Evolutionary conservation across 495 filamentous ascomycete genomes (phyloP).

Genomic region (Penicillium canescens): DNA sequence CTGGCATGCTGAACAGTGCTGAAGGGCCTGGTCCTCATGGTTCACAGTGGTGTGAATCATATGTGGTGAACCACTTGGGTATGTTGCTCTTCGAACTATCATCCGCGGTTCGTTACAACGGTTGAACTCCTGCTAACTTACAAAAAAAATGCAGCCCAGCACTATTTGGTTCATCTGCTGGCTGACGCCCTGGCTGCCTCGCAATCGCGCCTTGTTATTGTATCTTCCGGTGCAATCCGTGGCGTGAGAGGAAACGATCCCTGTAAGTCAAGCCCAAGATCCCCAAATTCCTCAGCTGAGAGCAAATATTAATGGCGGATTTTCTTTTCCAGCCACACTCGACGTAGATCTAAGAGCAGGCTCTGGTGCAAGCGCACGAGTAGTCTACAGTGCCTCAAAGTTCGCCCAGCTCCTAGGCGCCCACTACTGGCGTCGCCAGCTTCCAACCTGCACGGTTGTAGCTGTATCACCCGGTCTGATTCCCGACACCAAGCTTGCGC

Average conservation of each 20-base stretch:
- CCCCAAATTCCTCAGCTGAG: too few species aligned
- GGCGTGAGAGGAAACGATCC: slow-evolving; percentile 24
- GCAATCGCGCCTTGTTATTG: slow-evolving; percentile 26
- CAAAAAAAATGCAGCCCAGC: slow-evolving; percentile 19
- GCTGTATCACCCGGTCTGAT: slow-evolving; percentile 31
- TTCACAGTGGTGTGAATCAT: slow-evolving; percentile 27
- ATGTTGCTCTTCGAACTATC: not conserved
- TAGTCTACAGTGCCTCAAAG: slow-evolving; percentile 30
- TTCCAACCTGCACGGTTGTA: slow-evolving; percentile 24
- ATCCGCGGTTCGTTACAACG: too few species aligned
- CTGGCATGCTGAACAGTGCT: slow-evolving; percentile 20
- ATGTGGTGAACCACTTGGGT: slow-evolving; percentile 31
- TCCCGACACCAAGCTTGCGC: slow-evolving; percentile 29
- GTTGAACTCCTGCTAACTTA: not conserved
- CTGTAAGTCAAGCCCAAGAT: slow-evolving; percentile 9
- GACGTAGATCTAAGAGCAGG: slow-evolving; percentile 29
- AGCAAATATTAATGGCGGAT: not conserved
- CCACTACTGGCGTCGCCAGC: slow-evolving; percentile 28
- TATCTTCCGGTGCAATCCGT: slow-evolving; percentile 32
- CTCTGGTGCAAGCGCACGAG: slow-evolving; percentile 20
- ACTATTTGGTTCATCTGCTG: slow-evolving; percentile 28
- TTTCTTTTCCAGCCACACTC: slow-evolving; percentile 20
- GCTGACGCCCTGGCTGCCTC: slow-evolving; percentile 24
- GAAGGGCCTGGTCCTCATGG: slow-evolving; percentile 26
- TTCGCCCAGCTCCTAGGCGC: slow-evolving; percentile 28